phyloP scores from a whole-genome alignment of 257 asterid species.

The Solanum corneliomulleri region DNA sequence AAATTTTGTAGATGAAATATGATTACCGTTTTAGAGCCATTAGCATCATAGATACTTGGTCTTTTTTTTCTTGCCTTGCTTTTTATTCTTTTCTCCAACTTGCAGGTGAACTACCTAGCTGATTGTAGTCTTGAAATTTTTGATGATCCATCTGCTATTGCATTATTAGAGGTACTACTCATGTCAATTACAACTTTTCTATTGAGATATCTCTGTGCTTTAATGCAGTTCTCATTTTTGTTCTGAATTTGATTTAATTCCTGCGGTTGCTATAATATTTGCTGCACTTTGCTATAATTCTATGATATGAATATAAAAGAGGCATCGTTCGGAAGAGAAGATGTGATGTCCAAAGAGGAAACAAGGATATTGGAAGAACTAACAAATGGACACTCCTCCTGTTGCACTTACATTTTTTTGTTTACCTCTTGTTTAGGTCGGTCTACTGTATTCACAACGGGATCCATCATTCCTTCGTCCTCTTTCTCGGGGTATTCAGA shows the following conservation, averaged over 20 bases:
- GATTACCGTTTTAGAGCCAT: not conserved
- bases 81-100: not conserved
- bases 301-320: not conserved
- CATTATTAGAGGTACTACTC: conserved; percentile 60
- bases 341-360: not conserved
- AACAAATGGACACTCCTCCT: not conserved
- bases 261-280: not conserved
- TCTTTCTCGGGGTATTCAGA: conserved; percentile 68
- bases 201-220: not conserved
- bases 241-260: not conserved
- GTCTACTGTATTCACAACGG: conserved; percentile 77
- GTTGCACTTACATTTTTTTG: not conserved
- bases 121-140: conserved; percentile 88
- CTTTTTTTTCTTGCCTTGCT: not conserved
- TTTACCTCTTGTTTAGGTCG: conserved; percentile 38
- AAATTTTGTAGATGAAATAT: not conserved
- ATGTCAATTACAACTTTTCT: not conserved
- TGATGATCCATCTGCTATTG: conserved; percentile 83
- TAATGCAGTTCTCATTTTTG: not conserved
- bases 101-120: conserved; percentile 77
- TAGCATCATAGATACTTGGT: not conserved
- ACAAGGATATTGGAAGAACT: not conserved
- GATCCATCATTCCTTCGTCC: conserved; percentile 89
- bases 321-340: not conserved
- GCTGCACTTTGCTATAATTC: not conserved